These are phyloP conservation scores for Parietichytrium sp. DNA, from an alignment of 108 stramenopile genomes.

Conservation along the genomic window DNA sequence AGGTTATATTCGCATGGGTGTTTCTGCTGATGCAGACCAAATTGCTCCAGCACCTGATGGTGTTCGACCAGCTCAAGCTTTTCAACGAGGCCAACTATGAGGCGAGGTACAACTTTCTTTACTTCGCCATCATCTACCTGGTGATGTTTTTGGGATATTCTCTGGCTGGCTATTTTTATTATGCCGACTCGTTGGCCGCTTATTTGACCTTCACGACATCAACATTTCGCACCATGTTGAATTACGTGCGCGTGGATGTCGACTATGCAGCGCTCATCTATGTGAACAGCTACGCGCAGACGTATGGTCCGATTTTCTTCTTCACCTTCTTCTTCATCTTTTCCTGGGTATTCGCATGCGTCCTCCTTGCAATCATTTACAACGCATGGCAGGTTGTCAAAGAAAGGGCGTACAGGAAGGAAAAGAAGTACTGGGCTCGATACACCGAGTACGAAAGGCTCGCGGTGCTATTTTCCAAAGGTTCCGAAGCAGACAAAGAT, in stretches of 20 bases:
- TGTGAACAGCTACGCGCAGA: background rate
- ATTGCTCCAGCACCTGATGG: background rate
- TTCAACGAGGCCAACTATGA: background rate
- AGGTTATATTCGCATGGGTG: background rate
- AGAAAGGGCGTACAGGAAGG: background rate
- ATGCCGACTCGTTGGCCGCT: background rate
- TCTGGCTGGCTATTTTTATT: constrained; percentile 1
- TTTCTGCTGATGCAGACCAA: background rate
- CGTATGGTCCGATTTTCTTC: background rate
- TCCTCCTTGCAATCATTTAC: constrained; percentile 11
- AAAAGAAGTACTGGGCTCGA: background rate
- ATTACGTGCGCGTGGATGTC: background rate
- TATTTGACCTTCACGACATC: background rate
- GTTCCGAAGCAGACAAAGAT: background rate
- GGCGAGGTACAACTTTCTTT: background rate
- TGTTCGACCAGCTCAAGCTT: background rate
- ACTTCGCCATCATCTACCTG: background rate
- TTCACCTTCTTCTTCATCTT: constrained; percentile 26
- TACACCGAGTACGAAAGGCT: background rate
- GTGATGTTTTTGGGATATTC: constrained; percentile 9
- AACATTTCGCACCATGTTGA: background rate
- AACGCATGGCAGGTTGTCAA: background rate
- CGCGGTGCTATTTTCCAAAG: background rate
- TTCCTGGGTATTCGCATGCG: constrained; percentile 11
- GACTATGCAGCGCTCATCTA: background rate